Percentiles rank a stretch among this genome's conserved stretches.
Conservation (phyloP, 1,284 basidiomycete species). For the Mrakiaceae sp. region DNA sequence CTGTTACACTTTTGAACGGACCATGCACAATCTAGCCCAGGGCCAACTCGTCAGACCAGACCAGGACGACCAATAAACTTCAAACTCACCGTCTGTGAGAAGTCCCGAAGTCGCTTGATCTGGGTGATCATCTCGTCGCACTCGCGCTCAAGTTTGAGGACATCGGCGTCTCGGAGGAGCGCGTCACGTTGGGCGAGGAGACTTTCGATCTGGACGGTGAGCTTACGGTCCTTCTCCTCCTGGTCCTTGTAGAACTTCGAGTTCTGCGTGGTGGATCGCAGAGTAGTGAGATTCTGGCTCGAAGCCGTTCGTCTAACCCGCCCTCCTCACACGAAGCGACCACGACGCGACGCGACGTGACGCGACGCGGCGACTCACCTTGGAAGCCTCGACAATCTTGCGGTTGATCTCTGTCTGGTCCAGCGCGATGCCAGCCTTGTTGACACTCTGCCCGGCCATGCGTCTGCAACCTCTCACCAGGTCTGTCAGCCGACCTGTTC, state of each 20-base stretch:
- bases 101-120: too few species aligned
- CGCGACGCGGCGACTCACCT: constrained; percentile 18
- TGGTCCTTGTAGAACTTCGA: constrained; percentile 33
- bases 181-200: constrained; percentile 31
- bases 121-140: constrained; percentile 26
- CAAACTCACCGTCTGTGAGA: constrained; percentile 20
- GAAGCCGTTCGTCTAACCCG: too few species aligned
- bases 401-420: constrained; percentile 36
- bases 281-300: background rate
- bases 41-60: too few species aligned
- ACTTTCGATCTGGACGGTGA: constrained; percentile 33
- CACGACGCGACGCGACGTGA: too few species aligned
- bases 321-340: too few species aligned
- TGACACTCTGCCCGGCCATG: constrained; percentile 32
- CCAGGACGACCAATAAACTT: too few species aligned
- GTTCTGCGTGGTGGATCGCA: background rate
- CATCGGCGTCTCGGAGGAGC: constrained; percentile 25
- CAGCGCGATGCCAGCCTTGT: constrained; percentile 25
- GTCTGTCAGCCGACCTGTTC: too few species aligned
- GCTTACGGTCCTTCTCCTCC: constrained; percentile 31
- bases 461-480: background rate
- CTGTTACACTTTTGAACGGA: background rate
- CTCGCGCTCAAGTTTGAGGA: constrained; percentile 26
- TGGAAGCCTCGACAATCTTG: constrained; percentile 35
- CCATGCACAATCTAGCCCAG: too few species aligned